Evolutionary conservation across 495 filamentous ascomycete genomes (phyloP), one percentile per base, ranked within the genome.

Genomic region (Lasiosphaeria miniovina): DNA sequence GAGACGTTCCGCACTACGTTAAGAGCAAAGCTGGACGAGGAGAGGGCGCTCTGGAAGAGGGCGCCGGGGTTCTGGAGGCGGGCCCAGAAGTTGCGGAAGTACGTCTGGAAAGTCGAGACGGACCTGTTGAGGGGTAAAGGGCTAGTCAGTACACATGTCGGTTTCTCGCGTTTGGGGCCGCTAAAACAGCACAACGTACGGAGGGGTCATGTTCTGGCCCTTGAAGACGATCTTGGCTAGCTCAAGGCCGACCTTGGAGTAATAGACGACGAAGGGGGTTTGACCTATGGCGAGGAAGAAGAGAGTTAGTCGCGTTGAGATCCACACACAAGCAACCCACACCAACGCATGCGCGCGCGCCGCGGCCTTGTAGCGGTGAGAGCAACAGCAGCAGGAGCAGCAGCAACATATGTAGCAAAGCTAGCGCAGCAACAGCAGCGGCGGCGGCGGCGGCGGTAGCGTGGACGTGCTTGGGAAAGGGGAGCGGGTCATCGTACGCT

Each of bases 191-290:
- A 11, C 14, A 35, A 83, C 91, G 85, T 87, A 98, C 94, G 94
- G 94, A 68, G 91, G 93, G 65, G 79, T 77, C 91, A 99, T 97
- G 78, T 86, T 89, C 74, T 93, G 91, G 71, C 89, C 88, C 69
- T 82, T 84, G 81, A 92, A 91, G 59, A 98, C 88, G 58, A 97
- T 75, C 82, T 88, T 93, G 66, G 82, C 83, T 51, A 98, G 81
- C 80, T 98, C 95, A 60, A 90, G 70, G 61, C 83, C 91, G 68
- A 99, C 94, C 70, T 84, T 88, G 53, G 87, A 84, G 82, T 97
- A 98, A 84, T 96, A 96, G 69, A 95, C 65, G 63, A 88, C 86
- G 48, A 86, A 86, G 61, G 95, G 95, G 65, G 91, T 86, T 77
- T 93, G 80, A 68, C 88, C 94, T 98, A 69, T 54, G 10, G 24